These are phyloP conservation scores for Apophysomyces variabilis DNA, from an alignment of 371 early-diverging fungal genomes.

Conservation along the genomic window DNA sequence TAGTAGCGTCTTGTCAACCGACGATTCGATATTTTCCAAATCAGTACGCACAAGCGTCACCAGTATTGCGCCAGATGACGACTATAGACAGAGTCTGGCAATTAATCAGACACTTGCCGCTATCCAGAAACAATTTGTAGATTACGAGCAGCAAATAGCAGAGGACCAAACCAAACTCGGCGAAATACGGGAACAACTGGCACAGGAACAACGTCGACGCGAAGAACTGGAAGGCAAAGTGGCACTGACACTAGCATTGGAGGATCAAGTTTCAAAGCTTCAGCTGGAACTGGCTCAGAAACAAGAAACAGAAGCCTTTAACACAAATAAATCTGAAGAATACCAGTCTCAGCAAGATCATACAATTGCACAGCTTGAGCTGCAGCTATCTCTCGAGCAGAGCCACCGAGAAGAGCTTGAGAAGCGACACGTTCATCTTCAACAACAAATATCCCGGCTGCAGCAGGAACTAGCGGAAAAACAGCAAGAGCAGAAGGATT, in stretches of 20 bases:
- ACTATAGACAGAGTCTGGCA: neutral
- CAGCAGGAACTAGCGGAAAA: neutral
- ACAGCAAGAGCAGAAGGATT: neutral
- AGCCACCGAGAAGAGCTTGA: neutral
- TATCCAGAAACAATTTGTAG: neutral
- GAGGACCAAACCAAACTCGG: neutral
- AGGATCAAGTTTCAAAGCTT: neutral
- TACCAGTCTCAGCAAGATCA: slow-evolving; percentile 2
- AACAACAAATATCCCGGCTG: neutral
- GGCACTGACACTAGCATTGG: neutral
- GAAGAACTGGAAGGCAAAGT: neutral
- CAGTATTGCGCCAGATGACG: slow-evolving; percentile 18
- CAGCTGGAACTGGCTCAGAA: neutral
- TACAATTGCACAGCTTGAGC: slow-evolving; percentile 2
- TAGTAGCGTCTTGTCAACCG: slow-evolving; percentile 18
- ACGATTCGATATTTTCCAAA: slow-evolving; percentile 21
- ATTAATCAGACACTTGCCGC: neutral
- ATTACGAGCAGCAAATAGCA: neutral
- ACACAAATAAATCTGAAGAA: neutral
- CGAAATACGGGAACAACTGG: neutral
- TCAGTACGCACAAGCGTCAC: slow-evolving; percentile 26
- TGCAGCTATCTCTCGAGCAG: slow-evolving; percentile 3
- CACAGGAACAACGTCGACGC: neutral
- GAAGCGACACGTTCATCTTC: neutral
- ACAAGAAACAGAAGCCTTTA: neutral